phyloP scores from a whole-genome alignment of 208 protist species.

The Trypanosoma brucei region DNA sequence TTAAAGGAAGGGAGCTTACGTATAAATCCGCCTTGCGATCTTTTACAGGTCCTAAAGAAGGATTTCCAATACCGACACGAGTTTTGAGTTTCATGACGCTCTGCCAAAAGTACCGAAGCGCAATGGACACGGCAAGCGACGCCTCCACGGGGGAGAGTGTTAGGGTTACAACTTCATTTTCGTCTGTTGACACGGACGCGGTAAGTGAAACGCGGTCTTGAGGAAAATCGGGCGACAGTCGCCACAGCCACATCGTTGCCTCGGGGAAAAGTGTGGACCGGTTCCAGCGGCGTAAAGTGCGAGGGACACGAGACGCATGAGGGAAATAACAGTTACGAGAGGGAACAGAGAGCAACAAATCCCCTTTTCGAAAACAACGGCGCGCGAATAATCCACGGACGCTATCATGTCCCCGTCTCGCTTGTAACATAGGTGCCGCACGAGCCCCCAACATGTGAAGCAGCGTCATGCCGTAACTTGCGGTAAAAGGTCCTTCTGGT shows the following conservation, averaged over 20 bases:
- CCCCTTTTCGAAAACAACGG: slow-evolving; percentile 30
- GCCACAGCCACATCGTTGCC: slow-evolving; percentile 46
- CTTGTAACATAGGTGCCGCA: slow-evolving; percentile 30
- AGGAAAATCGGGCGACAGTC: slow-evolving; percentile 36
- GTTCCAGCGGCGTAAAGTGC: slow-evolving; percentile 51
- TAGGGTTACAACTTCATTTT: slow-evolving; percentile 34
- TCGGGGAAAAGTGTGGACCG: slow-evolving; percentile 60
- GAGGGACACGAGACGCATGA: slow-evolving; percentile 17
- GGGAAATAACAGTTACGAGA: slow-evolving; percentile 58
- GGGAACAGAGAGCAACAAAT: slow-evolving; percentile 50
- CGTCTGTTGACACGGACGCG: slow-evolving; percentile 29
- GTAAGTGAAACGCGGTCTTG: slow-evolving; percentile 36
- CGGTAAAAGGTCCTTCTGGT: slow-evolving; percentile 1
- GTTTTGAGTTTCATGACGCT: slow-evolving; percentile 16
- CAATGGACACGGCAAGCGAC: slow-evolving; percentile 40
- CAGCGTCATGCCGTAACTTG: slow-evolving; percentile 11
- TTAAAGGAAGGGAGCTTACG: slow-evolving; percentile 42
- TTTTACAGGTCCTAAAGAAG: slow-evolving; percentile 1
- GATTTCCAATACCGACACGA: slow-evolving; percentile 5
- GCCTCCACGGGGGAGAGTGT: slow-evolving; percentile 73
- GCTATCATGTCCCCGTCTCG: slow-evolving; percentile 29
- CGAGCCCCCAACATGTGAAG: slow-evolving; percentile 18
- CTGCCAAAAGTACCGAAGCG: slow-evolving; percentile 71
- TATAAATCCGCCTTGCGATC: slow-evolving; percentile 41
- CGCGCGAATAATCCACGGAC: slow-evolving; percentile 55